A percentile compares a stretch with the other conserved stretches of the same genome.
Conservation (phyloP, 305 asterid species). For the Fraxinus dipetala region DNA sequence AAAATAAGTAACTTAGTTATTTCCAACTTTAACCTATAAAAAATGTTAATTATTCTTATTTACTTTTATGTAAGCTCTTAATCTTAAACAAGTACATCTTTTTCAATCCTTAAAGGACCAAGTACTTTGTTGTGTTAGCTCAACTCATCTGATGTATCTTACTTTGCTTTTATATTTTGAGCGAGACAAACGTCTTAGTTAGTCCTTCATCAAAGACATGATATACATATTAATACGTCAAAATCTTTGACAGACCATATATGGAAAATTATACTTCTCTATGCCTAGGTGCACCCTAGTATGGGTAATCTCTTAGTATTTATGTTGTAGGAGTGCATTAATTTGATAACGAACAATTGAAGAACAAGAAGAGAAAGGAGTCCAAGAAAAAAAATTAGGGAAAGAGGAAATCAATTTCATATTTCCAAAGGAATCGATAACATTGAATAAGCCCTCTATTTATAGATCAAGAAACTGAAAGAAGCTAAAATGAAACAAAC, state of each 20-base stretch:
- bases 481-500: too few species aligned
- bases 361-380: too few species aligned
- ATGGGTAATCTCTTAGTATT: neutral
- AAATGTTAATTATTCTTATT: neutral
- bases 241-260: neutral
- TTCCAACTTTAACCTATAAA: neutral
- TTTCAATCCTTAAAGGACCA: neutral
- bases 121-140: neutral
- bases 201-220: neutral
- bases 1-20: neutral
- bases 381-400: too few species aligned
- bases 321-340: too few species aligned
- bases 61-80: neutral
- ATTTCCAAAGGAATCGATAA: too few species aligned
- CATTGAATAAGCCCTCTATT: too few species aligned
- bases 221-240: neutral
- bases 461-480: too few species aligned
- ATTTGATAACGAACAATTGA: too few species aligned
- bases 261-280: neutral
- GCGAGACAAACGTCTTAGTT: neutral
- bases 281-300: slow-evolving; percentile 1
- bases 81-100: neutral
- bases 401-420: too few species aligned
- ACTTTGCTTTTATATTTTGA: neutral
- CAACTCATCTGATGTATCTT: neutral